Base-by-base conservation (phyloP, 2,329 filamentous ascomycete species). In the Neonectria coccinea region DNA sequence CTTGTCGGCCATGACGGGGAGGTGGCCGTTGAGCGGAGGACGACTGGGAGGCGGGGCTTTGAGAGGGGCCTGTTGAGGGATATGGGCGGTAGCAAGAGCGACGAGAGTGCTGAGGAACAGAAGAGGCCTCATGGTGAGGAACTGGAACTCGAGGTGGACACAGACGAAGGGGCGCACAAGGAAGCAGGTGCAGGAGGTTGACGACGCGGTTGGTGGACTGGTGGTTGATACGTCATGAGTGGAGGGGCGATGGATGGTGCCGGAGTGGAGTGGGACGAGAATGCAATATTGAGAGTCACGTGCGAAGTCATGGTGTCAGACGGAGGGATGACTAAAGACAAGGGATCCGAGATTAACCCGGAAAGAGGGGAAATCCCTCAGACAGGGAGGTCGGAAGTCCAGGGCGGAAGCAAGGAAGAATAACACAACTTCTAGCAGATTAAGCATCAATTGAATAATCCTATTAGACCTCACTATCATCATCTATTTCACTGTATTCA, bases 1-100 rank as follows among this genome's bases (percentile, higher is more conserved):
- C 67, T 56, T 56, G 52, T 70, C 68, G 60, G 73, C 69, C 69
- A 78, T 77, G 65, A 71, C 65, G 63, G 73, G 75, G 41, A 74
- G 70, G 44, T 69, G 69, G 56, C 67, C 67, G 63, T 60, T 66
- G 33, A 67, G 65, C 53, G 59, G 63, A 36, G 59, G 69, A 16
- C 51, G 65, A 5, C 58, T 44, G 22, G 63, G 51, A 41, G 3
- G 53, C 51, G 4, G 27, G 5, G 59, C 56, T 41, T 41, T 42
- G 9, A 72, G 67, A 16, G 70, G 66, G 5, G 39, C 44, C 27
- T 67, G 65, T 22, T 3, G 56, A 57, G 20, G 65, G 31, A 50
- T 16, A 6, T 50, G 8, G n/a, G 62, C 61, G 18, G 56, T 36
- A 14, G 68, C 16, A 53, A 73, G 59, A 47, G 64, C 64, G 50